These are phyloP conservation scores for Saccharomyces jurei DNA, from an alignment of 805 yeast species.

Conservation along the genomic window DNA sequence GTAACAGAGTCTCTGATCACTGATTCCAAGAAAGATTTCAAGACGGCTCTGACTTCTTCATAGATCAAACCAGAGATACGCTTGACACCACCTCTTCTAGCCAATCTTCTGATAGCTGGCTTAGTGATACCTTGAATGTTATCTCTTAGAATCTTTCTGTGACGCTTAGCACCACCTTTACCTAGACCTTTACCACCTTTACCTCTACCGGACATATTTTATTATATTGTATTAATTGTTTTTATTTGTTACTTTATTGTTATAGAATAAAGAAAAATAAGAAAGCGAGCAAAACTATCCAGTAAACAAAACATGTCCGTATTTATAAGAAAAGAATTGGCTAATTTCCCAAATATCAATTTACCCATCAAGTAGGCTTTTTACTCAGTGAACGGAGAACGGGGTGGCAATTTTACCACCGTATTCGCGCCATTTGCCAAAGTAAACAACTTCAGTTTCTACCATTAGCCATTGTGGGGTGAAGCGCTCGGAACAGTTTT, in stretches of 20 bases:
- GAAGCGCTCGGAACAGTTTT: slow-evolving; percentile 13
- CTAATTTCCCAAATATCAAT: not conserved
- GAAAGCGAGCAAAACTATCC: not conserved
- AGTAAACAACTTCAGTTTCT: not conserved
- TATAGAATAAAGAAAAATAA: not conserved
- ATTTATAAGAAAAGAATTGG: not conserved
- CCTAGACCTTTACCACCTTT: slow-evolving; percentile 99
- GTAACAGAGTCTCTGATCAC: slow-evolving; percentile 99
- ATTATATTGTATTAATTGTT: slow-evolving; percentile 9
- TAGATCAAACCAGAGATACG: slow-evolving; percentile 98
- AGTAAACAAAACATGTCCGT: not conserved
- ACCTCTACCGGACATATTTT: slow-evolving; percentile 92
- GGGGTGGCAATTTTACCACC: not conserved
- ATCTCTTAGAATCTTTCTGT: slow-evolving; percentile 98
- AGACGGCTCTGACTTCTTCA: slow-evolving; percentile 97
- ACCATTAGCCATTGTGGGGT: slow-evolving; percentile 13
- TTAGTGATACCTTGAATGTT: slow-evolving; percentile 99
- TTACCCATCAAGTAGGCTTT: not conserved
- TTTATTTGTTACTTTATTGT: not conserved
- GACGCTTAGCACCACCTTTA: slow-evolving; percentile 99
- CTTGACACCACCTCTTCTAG: slow-evolving; percentile 99
- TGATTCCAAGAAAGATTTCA: slow-evolving; percentile 90
- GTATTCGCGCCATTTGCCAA: not conserved
- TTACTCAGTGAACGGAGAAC: not conserved
- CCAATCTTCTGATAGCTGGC: slow-evolving; percentile 99